These are phyloP conservation scores for Cryptococcus floricola DNA, from an alignment of 1,284 basidiomycete genomes.

Conservation along the genomic window DNA sequence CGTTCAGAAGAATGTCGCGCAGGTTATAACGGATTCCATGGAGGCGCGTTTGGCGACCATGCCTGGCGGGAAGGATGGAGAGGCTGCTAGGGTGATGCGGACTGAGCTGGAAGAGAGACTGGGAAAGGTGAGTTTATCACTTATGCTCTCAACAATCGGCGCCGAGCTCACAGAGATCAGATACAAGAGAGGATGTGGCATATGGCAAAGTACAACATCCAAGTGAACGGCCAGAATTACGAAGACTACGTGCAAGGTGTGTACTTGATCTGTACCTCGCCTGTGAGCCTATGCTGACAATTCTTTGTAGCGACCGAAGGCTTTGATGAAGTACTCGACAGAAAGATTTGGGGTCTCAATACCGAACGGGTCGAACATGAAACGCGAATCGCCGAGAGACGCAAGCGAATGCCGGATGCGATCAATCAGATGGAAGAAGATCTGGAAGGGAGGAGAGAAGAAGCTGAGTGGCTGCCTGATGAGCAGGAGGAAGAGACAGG, in stretches of 20 bases:
- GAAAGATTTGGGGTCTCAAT: constrained; percentile 65
- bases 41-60: constrained; percentile 36
- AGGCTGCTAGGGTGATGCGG: constrained; percentile 26
- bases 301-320: constrained; percentile 60
- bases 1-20: constrained; percentile 35
- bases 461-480: constrained; percentile 47
- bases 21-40: constrained; percentile 21
- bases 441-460: constrained; percentile 53
- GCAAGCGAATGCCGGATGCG: constrained; percentile 58
- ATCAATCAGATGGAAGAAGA: constrained; percentile 55
- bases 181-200: constrained; percentile 54
- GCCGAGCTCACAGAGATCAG: constrained; percentile 10
- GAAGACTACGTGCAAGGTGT: constrained; percentile 59
- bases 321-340: constrained; percentile 74
- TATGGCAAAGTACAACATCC: constrained; percentile 64
- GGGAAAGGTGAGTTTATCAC: constrained; percentile 19
- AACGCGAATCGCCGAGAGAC: constrained; percentile 60
- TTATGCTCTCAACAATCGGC: not conserved
- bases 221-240: constrained; percentile 72
- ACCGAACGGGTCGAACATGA: constrained; percentile 65
- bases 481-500: constrained; percentile 8
- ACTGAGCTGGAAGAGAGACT: constrained; percentile 39
- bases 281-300: not conserved
- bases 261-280: not conserved
- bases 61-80: constrained; percentile 35